phyloP scores from a whole-genome alignment of 1,284 basidiomycete species.

The Fereydounia khargensis region DNA sequence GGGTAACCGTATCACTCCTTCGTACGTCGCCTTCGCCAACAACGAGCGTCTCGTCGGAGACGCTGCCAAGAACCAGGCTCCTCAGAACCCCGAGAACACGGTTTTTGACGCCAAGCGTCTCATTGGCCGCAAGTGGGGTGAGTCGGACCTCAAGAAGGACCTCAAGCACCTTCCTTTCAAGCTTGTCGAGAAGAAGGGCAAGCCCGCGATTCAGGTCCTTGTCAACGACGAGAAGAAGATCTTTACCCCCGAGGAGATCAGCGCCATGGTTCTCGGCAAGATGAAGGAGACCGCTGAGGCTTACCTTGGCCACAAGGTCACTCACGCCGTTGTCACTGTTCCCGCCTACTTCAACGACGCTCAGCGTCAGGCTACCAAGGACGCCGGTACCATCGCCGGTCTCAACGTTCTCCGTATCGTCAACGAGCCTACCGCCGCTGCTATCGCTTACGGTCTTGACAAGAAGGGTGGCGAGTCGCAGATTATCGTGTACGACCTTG shows the following conservation, averaged over 20 bases:
- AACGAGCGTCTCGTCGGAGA: slow-evolving; percentile 75
- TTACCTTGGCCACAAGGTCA: slow-evolving; percentile 88
- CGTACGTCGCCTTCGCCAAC: slow-evolving; percentile 97
- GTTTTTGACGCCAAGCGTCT: slow-evolving; percentile 84
- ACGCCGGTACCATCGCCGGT: slow-evolving; percentile 94
- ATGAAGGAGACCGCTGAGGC: slow-evolving; percentile 94
- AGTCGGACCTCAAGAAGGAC: slow-evolving; percentile 90
- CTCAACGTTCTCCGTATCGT: slow-evolving; percentile 96
- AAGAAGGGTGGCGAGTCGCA: slow-evolving; percentile 34
- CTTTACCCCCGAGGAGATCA: slow-evolving; percentile 66
- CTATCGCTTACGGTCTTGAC: slow-evolving; percentile 77
- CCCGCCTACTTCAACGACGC: slow-evolving; percentile 99
- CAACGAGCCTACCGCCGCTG: slow-evolving; percentile 97
- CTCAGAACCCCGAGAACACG: slow-evolving; percentile 75
- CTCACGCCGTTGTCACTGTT: slow-evolving; percentile 87
- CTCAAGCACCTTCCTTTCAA: slow-evolving; percentile 71
- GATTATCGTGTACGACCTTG: slow-evolving; percentile 95
- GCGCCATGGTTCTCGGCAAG: slow-evolving; percentile 84
- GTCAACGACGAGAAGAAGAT: slow-evolving; percentile 56
- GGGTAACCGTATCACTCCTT: slow-evolving; percentile 95
- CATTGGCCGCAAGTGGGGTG: slow-evolving; percentile 89
- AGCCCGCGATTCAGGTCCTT: slow-evolving; percentile 58
- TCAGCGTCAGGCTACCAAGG: slow-evolving; percentile 96
- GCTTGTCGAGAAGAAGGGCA: slow-evolving; percentile 71
- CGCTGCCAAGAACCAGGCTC: slow-evolving; percentile 94